Evolutionary conservation across 2,329 filamentous ascomycete species (phyloP).

Genomic region (Lecanicillium sp.): DNA sequence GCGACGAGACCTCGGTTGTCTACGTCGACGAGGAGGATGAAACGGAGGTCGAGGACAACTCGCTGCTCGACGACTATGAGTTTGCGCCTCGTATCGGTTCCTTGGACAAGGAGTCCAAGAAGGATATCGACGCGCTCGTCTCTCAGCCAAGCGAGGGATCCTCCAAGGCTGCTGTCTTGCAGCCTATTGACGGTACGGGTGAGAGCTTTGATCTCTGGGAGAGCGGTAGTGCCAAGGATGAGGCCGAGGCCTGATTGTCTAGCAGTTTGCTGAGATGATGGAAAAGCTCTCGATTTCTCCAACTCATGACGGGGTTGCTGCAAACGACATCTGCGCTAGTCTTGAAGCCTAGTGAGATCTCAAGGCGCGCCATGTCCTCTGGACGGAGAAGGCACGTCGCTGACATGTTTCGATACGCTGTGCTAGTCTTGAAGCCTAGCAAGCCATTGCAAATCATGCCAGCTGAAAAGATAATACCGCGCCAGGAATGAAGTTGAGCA

Average conservation of each 20-base stretch:
- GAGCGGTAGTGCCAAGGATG: constrained; percentile 56
- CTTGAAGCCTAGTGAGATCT: too few species aligned
- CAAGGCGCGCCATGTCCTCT: too few species aligned
- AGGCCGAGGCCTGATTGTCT: constrained; percentile 25
- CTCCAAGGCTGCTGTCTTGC: constrained; percentile 37
- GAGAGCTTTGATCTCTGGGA: constrained; percentile 64
- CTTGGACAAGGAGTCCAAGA: constrained; percentile 8
- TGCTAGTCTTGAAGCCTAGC: too few species aligned
- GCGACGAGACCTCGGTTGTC: constrained; percentile 53
- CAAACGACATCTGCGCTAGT: too few species aligned
- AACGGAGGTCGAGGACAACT: constrained; percentile 21
- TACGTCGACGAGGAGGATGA: constrained; percentile 55
- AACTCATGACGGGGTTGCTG: too few species aligned
- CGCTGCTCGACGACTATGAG: constrained; percentile 10
- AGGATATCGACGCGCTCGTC: constrained; percentile 29
- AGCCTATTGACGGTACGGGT: constrained; percentile 49
- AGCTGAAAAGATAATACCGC: too few species aligned
- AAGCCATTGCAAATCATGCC: too few species aligned
- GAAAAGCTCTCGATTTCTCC: too few species aligned
- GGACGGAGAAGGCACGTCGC: too few species aligned
- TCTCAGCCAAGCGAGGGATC: constrained; percentile 25
- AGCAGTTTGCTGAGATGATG: too few species aligned
- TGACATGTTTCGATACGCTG: too few species aligned
- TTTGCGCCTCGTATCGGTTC: constrained; percentile 12
- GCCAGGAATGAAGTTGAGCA: too few species aligned